Evolutionary conservation across 2,329 filamentous ascomycete genomes (phyloP), one percentile per base, ranked within the genome.

Genomic region (Xylaria sp.): DNA sequence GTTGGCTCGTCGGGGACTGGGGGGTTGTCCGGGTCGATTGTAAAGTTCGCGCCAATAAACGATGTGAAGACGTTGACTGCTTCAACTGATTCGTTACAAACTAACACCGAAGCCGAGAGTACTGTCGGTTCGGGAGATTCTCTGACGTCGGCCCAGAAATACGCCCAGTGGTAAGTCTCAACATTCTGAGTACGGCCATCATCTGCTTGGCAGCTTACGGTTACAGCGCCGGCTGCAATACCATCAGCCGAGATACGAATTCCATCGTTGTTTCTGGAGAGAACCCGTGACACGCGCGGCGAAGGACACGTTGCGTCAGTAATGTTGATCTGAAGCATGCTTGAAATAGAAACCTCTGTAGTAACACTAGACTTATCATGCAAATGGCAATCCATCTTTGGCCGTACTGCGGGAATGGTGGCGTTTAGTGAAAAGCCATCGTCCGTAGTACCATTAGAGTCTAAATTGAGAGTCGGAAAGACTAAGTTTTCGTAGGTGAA

Each of bases 401-500:
- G 47, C 27, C 61, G 17, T 27, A 60, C 3, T 51, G 51, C 52
- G n/a, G 43, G 44, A 31, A 60, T 9, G n/a, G 33, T 46, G 48
- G 27, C 35, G 19, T 58, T 43, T 2, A 57, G 31, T 29, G 35
- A 2, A 21, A 41, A 3, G 11, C n/a, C 44, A 17, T 23, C 2
- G 13, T 17, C 21, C 11, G 25, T 49, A 11, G 44, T 9, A 31
- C 15, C 31, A n/a, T 44, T 31, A 13, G 1, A 19, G 27, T 25
- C 8, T 11, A 60, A 38, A 19, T 1, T 1, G 35, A 54, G 47
- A 3, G 33, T 4, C 3, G 70, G 68, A 54, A 72, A 71, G 23
- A 57, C 66, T 0, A 76, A 65, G 46, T 73, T 68, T 11, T 74
- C 71, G 60, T 72, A 78, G 0, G 78, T 79, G 44, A 76, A 79